Conservation (phyloP, 768 basidiomycete species). For the Russula abietina region DNA sequence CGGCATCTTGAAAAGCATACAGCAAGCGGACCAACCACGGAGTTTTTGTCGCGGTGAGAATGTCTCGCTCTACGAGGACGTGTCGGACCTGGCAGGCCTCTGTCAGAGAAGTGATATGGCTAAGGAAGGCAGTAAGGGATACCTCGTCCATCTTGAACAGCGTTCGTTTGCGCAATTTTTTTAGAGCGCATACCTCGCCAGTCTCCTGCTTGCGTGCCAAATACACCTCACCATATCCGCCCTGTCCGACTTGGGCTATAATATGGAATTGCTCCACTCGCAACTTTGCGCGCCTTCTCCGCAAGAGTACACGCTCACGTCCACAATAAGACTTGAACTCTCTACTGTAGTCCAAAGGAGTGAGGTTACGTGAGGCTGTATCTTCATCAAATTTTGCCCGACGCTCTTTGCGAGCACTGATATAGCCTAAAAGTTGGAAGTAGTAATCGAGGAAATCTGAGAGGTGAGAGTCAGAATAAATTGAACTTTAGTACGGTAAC, state of each 20-base stretch:
- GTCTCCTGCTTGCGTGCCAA: constrained; percentile 93
- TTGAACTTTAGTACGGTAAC: constrained; percentile 8
- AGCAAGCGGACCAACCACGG: constrained; percentile 93
- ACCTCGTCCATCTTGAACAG: constrained; percentile 99
- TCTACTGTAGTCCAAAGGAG: constrained; percentile 49
- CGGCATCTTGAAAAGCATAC: constrained; percentile 93
- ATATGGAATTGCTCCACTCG: constrained; percentile 95
- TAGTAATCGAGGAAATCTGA: constrained; percentile 97
- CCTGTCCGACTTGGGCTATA: constrained; percentile 97
- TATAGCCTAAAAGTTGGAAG: constrained; percentile 89
- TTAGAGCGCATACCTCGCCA: constrained; percentile 92
- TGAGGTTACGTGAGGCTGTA: constrained; percentile 60
- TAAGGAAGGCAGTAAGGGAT: not conserved
- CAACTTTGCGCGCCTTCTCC: constrained; percentile 88
- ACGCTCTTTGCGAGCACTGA: constrained; percentile 80
- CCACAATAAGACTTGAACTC: constrained; percentile 94
- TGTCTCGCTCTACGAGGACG: constrained; percentile 95
- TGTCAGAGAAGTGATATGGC: not conserved
- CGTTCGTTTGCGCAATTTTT: constrained; percentile 95
- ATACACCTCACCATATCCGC: constrained; percentile 97
- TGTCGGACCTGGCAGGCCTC: constrained; percentile 72
- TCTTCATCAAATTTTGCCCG: constrained; percentile 78
- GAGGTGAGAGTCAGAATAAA: constrained; percentile 17
- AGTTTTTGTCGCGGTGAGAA: constrained; percentile 93
- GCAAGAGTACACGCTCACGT: constrained; percentile 86